Evolutionary conservation across 768 basidiomycete genomes (phyloP), one percentile per base, ranked within the genome.

Genomic region (Boletus subparvulus): DNA sequence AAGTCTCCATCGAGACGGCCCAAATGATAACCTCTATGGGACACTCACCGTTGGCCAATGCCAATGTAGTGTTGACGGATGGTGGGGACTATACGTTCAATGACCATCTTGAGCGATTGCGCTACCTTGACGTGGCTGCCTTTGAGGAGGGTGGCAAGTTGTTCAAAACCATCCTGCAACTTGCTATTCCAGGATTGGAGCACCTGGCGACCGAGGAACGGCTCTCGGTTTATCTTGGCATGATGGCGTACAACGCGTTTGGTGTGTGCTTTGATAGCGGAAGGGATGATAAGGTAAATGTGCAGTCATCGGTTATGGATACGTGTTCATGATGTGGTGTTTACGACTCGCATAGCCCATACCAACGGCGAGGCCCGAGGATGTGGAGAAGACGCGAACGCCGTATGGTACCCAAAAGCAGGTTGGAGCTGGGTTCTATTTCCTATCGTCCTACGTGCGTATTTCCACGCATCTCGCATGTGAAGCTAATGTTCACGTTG

Each of bases 31-130:
- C 65, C 50, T 70, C 58, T 39, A 47, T 65, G 52, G 64, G 61
- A 43, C 53, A 53, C 37, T 39, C 52, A 12, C 61, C 55, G 19
- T 47, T 32, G 56, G 37, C 37, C 6, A 45, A 60, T 35, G 60
- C 55, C 42, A 65, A 62, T 39, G 58, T 60, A 16, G 64, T 64
- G 26, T 64, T 74, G 43, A 68, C 82, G 3, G 82, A 81, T 16
- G 68, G 67, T 41, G 74, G 74, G 2, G 80, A 82, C 16, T 92
- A 92, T 67, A 74, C 77, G 26, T 75, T 92, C 46, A 83, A 80
- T 37, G 91, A 94, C 62, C 90, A 94, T 64, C 70, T 91, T 13
- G 92, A 93, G 63, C 78, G 91, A 28, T 72, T 92, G 63, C 78
- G 88, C 52, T 90, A 80, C 66, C 70, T 89, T 24, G 85, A 89